phyloP scores from a whole-genome alignment of 2,329 filamentous ascomycete species.

The Penicillium fuscoglaucum region DNA sequence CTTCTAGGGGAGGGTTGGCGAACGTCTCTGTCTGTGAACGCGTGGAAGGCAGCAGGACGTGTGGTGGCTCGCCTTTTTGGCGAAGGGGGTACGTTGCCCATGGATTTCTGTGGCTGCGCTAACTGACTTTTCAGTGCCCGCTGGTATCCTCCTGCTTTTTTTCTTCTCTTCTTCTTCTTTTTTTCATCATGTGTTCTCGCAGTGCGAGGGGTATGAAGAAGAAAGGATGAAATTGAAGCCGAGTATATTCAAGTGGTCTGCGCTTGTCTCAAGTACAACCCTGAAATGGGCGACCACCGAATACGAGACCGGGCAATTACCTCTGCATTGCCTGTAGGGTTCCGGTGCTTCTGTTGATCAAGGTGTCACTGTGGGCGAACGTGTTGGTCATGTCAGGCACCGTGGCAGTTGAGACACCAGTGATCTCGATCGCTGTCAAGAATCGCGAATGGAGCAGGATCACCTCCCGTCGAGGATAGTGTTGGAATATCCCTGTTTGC shows the following conservation, averaged over 20 bases:
- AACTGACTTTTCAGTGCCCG: not conserved
- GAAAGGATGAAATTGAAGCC: not conserved
- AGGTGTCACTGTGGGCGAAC: not conserved
- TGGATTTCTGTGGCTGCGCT: not conserved
- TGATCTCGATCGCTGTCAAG: not conserved
- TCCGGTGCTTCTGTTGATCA: no score
- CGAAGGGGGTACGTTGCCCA: not conserved
- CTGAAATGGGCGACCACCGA: conserved; percentile 6
- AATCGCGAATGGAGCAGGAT: not conserved
- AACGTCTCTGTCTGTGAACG: not conserved
- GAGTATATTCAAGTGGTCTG: not conserved
- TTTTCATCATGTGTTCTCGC: conserved; percentile 4
- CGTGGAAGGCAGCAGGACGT: not conserved
- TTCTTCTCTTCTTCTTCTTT: not conserved
- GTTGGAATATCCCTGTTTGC: not conserved
- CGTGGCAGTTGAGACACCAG: not conserved
- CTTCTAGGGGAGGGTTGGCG: not conserved
- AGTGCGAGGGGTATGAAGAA: conserved; percentile 3
- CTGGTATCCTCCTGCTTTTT: not conserved
- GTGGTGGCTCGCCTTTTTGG: not conserved
- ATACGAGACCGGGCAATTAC: conserved; percentile 10
- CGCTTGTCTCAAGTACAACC: not conserved
- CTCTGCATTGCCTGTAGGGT: no score
- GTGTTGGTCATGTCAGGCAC: not conserved
- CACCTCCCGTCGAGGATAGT: not conserved